Evolutionary conservation across 371 early-diverging fungal species (phyloP).

Genomic region (Gilbertella persicaria): DNA sequence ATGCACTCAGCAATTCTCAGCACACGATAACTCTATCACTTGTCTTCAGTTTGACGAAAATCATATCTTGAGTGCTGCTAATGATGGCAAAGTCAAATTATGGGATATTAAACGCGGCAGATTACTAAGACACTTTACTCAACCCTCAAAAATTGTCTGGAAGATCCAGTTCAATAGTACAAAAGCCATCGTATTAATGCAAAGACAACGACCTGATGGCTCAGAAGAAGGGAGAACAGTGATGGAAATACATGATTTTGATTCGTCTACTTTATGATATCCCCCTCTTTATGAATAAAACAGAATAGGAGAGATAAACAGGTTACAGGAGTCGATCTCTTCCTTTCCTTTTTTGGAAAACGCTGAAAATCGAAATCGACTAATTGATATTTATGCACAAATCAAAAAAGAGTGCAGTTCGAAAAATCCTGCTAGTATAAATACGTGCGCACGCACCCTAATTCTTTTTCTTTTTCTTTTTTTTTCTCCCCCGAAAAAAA

Average conservation of each 20-base stretch:
- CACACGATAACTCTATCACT: constrained; percentile 83
- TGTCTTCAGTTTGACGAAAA: constrained; percentile 83
- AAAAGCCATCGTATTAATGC: constrained; percentile 64
- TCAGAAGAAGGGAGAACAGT: constrained; percentile 37
- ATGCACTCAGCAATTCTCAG: constrained; percentile 70
- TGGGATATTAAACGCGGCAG: constrained; percentile 83
- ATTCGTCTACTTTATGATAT: too few species aligned
- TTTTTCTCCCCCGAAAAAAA: not conserved
- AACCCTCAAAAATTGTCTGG: constrained; percentile 66
- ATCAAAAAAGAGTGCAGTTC: too few species aligned
- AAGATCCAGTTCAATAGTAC: constrained; percentile 64
- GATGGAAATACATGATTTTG: constrained; percentile 58
- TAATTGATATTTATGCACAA: too few species aligned
- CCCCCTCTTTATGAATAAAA: too few species aligned
- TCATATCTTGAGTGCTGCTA: constrained; percentile 81
- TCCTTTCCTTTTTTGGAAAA: too few species aligned
- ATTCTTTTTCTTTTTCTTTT: not conserved
- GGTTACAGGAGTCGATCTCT: too few species aligned
- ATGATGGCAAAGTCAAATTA: constrained; percentile 84
- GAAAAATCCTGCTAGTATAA: too few species aligned
- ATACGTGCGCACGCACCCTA: too few species aligned
- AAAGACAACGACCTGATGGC: constrained; percentile 33
- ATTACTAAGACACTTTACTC: constrained; percentile 66
- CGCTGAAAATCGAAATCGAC: too few species aligned
- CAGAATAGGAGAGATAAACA: too few species aligned